A percentile compares a stretch with the other conserved stretches of the same genome.
Evolutionary conservation across 495 filamentous ascomycete species (phyloP).

Genomic region (Aspergillus cristatus): DNA sequence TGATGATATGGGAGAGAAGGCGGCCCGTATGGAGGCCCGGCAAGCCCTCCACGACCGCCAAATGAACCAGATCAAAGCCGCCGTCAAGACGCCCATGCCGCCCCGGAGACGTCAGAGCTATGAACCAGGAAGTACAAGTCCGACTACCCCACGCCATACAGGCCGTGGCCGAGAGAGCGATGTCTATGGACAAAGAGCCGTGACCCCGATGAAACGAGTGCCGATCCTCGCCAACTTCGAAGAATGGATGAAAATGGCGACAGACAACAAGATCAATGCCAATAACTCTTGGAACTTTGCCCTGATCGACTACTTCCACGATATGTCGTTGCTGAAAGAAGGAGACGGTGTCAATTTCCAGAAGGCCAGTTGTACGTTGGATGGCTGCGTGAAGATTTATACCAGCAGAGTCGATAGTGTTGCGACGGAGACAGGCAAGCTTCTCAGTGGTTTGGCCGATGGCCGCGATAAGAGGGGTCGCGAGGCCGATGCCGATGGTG

Average conservation of each 20-base stretch:
- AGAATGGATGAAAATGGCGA: conserved; percentile 99
- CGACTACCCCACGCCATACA: conserved; percentile 52
- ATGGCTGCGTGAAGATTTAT: conserved; percentile 99
- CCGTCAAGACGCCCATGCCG: conserved; percentile 68
- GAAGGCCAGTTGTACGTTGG: conserved; percentile 93
- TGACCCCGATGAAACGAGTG: conserved; percentile 94
- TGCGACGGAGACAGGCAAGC: conserved; percentile 91
- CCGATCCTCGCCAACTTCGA: conserved; percentile 97
- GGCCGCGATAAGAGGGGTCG: conserved; percentile 71
- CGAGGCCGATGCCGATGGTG: conserved; percentile 53
- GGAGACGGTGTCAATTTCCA: conserved; percentile 98
- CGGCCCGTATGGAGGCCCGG: conserved; percentile 75
- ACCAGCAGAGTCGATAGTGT: conserved; percentile 97
- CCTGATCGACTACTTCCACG: conserved; percentile 98
- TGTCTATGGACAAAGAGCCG: conserved; percentile 56
- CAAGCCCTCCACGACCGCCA: conserved; percentile 85
- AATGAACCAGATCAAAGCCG: conserved; percentile 83
- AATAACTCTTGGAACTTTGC: conserved; percentile 99
- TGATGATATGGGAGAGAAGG: conserved; percentile 90
- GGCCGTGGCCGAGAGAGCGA: conserved; percentile 47
- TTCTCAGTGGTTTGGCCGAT: conserved; percentile 90
- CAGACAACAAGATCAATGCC: conserved; percentile 99
- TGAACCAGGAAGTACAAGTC: conserved; percentile 55
- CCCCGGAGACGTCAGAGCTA: conserved; percentile 56
- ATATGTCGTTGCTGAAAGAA: conserved; percentile 95